Percentiles rank a stretch among this genome's conserved stretches.
These are phyloP conservation scores for Globisporangium radiosum DNA, from an alignment of 352 stramenopile genomes.

Conservation along the genomic window DNA sequence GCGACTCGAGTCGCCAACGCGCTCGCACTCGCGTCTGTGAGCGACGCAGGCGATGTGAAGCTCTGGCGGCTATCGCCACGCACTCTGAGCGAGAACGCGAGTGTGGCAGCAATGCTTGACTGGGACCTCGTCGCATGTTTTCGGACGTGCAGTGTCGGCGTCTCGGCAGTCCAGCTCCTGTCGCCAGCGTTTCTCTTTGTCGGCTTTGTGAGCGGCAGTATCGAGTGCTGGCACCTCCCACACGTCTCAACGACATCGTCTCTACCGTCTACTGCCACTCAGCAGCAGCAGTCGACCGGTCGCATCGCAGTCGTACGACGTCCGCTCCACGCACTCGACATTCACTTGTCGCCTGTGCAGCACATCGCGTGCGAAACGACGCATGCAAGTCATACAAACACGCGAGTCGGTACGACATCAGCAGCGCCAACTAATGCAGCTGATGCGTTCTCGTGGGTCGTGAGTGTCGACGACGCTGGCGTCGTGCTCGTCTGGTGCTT, in stretches of 20 bases:
- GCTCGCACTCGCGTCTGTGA: constrained; percentile 24
- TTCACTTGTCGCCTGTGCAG: constrained; percentile 36
- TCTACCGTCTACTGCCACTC: not conserved
- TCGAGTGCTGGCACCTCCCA: constrained; percentile 48
- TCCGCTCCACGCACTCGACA: constrained; percentile 37
- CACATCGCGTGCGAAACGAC: constrained; percentile 25
- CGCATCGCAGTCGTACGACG: constrained; percentile 37
- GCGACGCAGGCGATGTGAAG: constrained; percentile 39
- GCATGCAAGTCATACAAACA: not conserved
- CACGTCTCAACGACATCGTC: constrained; percentile 1
- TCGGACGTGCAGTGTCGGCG: constrained; percentile 24
- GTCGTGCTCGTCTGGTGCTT: constrained; percentile 52
- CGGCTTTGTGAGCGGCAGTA: constrained; percentile 35
- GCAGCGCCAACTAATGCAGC: constrained; percentile 2
- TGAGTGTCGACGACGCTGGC: constrained; percentile 38
- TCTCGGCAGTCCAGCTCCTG: constrained; percentile 28
- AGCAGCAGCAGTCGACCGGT: constrained; percentile 11
- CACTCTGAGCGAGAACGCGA: not conserved
- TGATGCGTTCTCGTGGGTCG: constrained; percentile 47
- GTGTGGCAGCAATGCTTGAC: not conserved
- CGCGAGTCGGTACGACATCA: constrained; percentile 8
- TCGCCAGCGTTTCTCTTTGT: constrained; percentile 41
- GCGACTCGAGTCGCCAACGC: not conserved
- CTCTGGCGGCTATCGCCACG: constrained; percentile 19
- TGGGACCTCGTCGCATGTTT: constrained; percentile 46